Evolutionary conservation across 805 yeast species (phyloP).

Genomic region (Scheffersomyces ergatensis): DNA sequence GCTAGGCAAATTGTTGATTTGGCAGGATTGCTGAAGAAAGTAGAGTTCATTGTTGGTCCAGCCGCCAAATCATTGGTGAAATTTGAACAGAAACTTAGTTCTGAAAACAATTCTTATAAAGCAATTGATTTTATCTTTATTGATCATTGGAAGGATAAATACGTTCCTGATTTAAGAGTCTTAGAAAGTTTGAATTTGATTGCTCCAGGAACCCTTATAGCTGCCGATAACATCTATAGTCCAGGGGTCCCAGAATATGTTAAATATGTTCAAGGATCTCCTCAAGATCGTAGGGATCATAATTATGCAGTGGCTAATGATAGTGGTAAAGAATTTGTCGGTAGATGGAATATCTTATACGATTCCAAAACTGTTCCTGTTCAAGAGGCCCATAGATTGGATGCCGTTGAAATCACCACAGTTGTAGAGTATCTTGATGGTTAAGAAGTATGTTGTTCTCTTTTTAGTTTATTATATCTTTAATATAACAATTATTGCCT

Average conservation of each 20-base stretch:
- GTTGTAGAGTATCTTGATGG: constrained; percentile 29
- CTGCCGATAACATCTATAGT: constrained; percentile 34
- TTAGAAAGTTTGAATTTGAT: constrained; percentile 38
- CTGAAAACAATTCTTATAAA: constrained; percentile 7
- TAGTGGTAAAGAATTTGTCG: constrained; percentile 25
- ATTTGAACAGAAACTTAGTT: constrained; percentile 16
- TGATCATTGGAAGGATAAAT: constrained; percentile 38
- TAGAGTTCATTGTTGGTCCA: constrained; percentile 30
- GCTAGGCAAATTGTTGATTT: constrained; percentile 25
- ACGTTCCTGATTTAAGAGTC: constrained; percentile 41
- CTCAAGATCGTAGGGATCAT: constrained; percentile 31
- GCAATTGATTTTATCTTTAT: constrained; percentile 37
- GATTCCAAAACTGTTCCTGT: constrained; percentile 26
- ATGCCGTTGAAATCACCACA: constrained; percentile 31
- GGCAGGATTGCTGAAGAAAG: constrained; percentile 30
- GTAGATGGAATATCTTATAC: constrained; percentile 42
- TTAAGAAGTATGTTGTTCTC: too few relatives aligned
- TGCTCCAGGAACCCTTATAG: constrained; percentile 35
- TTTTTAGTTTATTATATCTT: too few relatives aligned
- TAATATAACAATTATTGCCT: too few relatives aligned
- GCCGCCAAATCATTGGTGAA: constrained; percentile 25
- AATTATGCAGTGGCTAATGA: constrained; percentile 22
- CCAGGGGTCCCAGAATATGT: constrained; percentile 42
- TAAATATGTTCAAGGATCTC: constrained; percentile 34
- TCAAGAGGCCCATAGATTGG: constrained; percentile 11